Evolutionary conservation across 192 early-diverging fungal genomes (phyloP).

Genomic region (Entomortierella chlamydospora): DNA sequence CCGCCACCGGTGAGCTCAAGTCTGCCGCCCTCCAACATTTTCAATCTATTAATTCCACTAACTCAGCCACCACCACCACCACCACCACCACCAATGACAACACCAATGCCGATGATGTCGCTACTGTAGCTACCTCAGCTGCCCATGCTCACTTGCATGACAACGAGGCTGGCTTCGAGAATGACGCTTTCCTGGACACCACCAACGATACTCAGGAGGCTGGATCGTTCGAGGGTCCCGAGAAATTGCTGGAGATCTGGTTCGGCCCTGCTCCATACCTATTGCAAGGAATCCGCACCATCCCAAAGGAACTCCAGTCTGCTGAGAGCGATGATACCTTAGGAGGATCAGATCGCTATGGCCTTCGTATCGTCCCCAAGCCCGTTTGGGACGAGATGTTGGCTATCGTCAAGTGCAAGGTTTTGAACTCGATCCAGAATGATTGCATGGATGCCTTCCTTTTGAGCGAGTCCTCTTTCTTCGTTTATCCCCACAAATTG

Average conservation of each 20-base stretch:
- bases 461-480: constrained; percentile 97
- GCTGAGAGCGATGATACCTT: constrained; percentile 51
- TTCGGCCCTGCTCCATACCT: constrained; percentile 72
- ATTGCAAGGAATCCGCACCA: constrained; percentile 43
- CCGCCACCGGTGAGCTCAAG: constrained; percentile 49
- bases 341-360: constrained; percentile 57
- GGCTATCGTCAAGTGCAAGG: constrained; percentile 91
- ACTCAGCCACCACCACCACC: constrained; percentile 3
- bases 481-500: constrained; percentile 95
- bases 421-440: constrained; percentile 88
- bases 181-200: constrained; percentile 48
- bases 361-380: constrained; percentile 80
- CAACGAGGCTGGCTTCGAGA: constrained; percentile 45
- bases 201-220: constrained; percentile 49
- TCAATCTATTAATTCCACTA: constrained; percentile 21
- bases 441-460: constrained; percentile 91
- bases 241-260: constrained; percentile 98
- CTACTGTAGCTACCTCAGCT: constrained; percentile 1
- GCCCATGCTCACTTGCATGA: constrained; percentile 34
- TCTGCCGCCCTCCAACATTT: constrained; percentile 45
- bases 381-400: constrained; percentile 94
- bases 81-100: constrained; percentile 3
- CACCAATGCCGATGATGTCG: constrained; percentile 14
- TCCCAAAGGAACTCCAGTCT: constrained; percentile 30
- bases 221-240: constrained; percentile 92